These are phyloP conservation scores for Adiantum capillusveneris DNA, from an alignment of 75 land plant genomes.

Conservation along the genomic window DNA sequence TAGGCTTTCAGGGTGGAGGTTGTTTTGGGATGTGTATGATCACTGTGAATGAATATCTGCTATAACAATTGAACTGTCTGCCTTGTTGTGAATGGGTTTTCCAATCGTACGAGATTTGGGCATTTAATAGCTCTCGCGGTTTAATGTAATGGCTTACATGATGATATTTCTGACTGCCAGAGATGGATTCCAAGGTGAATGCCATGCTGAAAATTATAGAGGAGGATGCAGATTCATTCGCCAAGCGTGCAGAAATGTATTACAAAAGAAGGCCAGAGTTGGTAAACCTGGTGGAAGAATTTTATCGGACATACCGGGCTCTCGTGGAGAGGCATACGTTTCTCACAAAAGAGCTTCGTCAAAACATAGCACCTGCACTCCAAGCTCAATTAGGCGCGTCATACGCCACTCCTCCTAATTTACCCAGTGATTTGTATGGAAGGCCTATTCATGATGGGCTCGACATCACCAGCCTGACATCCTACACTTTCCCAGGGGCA, in stretches of 20 bases:
- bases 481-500: constrained; percentile 25
- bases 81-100: too few species aligned
- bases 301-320: constrained; percentile 61
- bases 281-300: constrained; percentile 51
- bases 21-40: too few species aligned
- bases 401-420: neutral
- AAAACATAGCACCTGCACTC: constrained; percentile 11
- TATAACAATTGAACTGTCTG: too few species aligned
- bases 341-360: constrained; percentile 52
- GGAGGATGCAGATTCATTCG: constrained; percentile 80
- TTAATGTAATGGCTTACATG: constrained; percentile 1
- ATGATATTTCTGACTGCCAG: constrained; percentile 28
- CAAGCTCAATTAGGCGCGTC: neutral
- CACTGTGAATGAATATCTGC: too few species aligned
- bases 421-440: neutral
- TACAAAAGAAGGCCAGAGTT: constrained; percentile 67
- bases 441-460: constrained; percentile 38
- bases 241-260: constrained; percentile 77
- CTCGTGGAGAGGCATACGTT: constrained; percentile 76
- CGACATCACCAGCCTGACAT: constrained; percentile 9
- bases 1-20: too few species aligned
- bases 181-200: constrained; percentile 56
- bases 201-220: constrained; percentile 67
- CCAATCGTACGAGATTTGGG: too few species aligned
- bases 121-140: neutral